Evolutionary conservation across 2,329 filamentous ascomycete genomes (phyloP), one percentile per base, ranked within the genome.

Genomic region (Trichoderma sp.): DNA sequence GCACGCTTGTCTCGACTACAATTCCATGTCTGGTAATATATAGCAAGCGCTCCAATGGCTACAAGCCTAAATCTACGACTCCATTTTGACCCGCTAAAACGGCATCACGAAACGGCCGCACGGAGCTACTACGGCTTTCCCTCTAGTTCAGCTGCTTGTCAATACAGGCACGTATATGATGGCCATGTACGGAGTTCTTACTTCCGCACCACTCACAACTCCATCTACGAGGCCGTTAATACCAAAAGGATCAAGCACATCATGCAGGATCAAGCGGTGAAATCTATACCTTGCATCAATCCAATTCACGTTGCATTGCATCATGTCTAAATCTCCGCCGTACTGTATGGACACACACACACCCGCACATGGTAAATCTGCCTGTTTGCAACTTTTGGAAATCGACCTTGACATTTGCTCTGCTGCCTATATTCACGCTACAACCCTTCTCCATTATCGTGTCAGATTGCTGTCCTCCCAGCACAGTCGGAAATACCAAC

Each of bases 331-430:
- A 54, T 19, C 29, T 13, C n/a, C n/a, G n/a, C n/a, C n/a, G n/a
- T n/a, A 54, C 52, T 32, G 17, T 32, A 52, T 22, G 29, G 39
- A 42, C 17, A n/a, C 13, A 34, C 7, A 17, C 5, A 48, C 34
- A 34, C 52, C n/a, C 29, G 29, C 52, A 54, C 52, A 34, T 32
- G 52, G 52, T 19, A 19, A 10, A 34, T 32, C 3, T 22, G 42
- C 27, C 5, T n/a, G 22, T 27, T 7, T 4, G 4, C 4, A 32
- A 7, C 9, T 45, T 37, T 59, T 19, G 13, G 9, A 54, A 63
- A 54, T 72, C 70, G 71, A 75, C 73, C 73, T 76, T 58, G 70
- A 70, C 70, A 77, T 76, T 77, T 74, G 73, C 73, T 74, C 71
- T 70, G 71, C 71, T 74, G 72, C 76, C 70, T 74, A 75, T 73